A percentile compares a stretch with the other conserved stretches of the same genome.
Conservation (phyloP, 768 basidiomycete species). For the Tylopilus vinaceipallidus region DNA sequence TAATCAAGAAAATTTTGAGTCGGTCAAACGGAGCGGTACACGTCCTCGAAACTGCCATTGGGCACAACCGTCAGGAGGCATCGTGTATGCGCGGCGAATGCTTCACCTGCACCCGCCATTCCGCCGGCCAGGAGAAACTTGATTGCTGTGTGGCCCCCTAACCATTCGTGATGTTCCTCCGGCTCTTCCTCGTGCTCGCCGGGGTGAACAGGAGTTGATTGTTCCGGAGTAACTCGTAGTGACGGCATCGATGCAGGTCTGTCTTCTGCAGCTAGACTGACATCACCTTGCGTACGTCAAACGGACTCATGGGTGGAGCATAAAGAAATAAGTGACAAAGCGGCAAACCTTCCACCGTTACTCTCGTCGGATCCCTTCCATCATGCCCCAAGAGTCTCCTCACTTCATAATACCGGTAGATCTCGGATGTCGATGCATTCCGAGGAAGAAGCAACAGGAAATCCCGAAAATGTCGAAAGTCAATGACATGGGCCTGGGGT, state of each 20-base stretch:
- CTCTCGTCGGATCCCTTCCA: conserved; percentile 72
- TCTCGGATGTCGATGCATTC: conserved; percentile 77
- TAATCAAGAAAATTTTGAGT: conserved; percentile 94
- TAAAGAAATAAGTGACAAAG: conserved; percentile 13
- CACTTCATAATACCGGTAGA: conserved; percentile 80
- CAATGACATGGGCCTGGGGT: conserved; percentile 65
- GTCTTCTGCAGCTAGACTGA: conserved; percentile 75
- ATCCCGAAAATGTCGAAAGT: conserved; percentile 85
- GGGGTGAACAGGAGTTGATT: conserved; percentile 24
- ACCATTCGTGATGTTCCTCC: conserved; percentile 55
- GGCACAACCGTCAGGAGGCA: conserved; percentile 3
- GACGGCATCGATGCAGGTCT: conserved; percentile 42
- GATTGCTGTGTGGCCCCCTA: conserved; percentile 72
- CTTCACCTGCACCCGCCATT: conserved; percentile 86
- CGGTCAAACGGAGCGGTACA: conserved; percentile 98
- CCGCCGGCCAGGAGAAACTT: conserved; percentile 94
- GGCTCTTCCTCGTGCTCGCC: conserved; percentile 54
- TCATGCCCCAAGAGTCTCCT: conserved; percentile 68
- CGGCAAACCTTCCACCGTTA: conserved; percentile 82
- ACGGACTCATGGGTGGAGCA: conserved; percentile 18
- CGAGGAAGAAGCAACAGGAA: conserved; percentile 86
- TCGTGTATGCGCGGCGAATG: not conserved
- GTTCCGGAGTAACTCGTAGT: conserved; percentile 13
- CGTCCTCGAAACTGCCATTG: conserved; percentile 77
- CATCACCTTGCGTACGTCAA: conserved; percentile 58